Base-by-base conservation (phyloP, 495 filamentous ascomycete genomes). In the Neohortaea acidophila region DNA sequence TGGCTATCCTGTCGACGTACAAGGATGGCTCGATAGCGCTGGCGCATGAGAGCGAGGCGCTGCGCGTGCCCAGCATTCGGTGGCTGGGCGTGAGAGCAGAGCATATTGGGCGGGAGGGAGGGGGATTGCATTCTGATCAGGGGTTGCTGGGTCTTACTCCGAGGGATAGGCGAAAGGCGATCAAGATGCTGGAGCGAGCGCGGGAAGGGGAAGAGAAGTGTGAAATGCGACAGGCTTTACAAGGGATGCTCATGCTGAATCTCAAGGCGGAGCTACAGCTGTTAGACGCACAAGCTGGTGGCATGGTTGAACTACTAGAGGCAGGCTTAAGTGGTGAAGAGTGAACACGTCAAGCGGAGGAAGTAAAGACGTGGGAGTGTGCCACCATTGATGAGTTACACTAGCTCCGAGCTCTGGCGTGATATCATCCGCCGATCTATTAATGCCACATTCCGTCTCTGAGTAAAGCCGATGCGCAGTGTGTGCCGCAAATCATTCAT, bases 211-310 rank as follows among this genome's bases (percentile, higher is more conserved):
- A 54, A 7, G 63, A 61, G 28, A 67, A 76, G 48, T 60, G 37
- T 1, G 66, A 70, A 21, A 75, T 75, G 61, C 65, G 69, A 30
- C 51, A 54, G 9, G 82, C 89, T 50, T 51, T 96, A 46, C 87
- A 92, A 59, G 57, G 68, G 3, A 94, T 96, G 85, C 55, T 96
- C 32, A 72, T 92, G 63, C 52, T 92, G 36, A 80, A 81, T 48
- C 43, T 83, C 36, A 97, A 97, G 54, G 82, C 78, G 2, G 89
- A 97, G 59, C 87, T 89, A 43, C 82, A 97, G 60, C 65, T 80
- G 7, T 61, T 94, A 37, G 82, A 83, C 42, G 63, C 71, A 14
- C 54, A 59, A 19, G 66, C 67, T 0, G 62, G 59, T 5, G 68
- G 75, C 11, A 53, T 89, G 24, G 68, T 70, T 12, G 39, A 51